Conservation (phyloP, 2,329 filamentous ascomycete genomes). For the Incumbomyces lentus region DNA sequence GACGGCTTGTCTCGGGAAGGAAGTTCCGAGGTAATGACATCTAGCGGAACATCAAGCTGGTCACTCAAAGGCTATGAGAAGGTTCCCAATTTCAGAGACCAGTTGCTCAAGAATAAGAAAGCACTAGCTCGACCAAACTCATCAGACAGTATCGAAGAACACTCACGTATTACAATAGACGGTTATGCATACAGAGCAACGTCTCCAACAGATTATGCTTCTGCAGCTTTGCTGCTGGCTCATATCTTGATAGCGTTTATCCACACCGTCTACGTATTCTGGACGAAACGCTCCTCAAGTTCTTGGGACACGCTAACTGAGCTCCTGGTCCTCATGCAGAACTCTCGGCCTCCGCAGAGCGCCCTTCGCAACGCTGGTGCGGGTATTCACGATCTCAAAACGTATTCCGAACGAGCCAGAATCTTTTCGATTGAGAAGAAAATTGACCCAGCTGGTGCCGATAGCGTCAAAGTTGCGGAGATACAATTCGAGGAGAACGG, state of each 20-base stretch:
- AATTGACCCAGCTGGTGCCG: too few relatives aligned
- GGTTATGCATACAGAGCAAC: slow-evolving; percentile 4
- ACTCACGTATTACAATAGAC: background rate
- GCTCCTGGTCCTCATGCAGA: slow-evolving; percentile 6
- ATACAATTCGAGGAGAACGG: too few relatives aligned
- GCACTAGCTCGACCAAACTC: background rate
- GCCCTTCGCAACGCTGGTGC: slow-evolving; percentile 2
- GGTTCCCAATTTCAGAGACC: background rate
- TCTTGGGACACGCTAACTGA: slow-evolving; percentile 6
- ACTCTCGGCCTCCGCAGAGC: background rate
- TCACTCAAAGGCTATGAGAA: background rate
- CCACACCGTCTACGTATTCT: slow-evolving; percentile 1
- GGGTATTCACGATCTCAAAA: background rate
- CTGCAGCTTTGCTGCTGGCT: slow-evolving; percentile 1
- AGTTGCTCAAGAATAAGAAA: background rate
- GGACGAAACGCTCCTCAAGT: slow-evolving; percentile 1
- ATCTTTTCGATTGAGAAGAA: background rate
- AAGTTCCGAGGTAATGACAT: background rate
- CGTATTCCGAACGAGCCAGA: slow-evolving; percentile 1
- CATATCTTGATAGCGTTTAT: slow-evolving; percentile 3
- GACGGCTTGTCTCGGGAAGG: slow-evolving; percentile 5
- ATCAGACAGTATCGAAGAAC: background rate
- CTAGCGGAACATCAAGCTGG: background rate
- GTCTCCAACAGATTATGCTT: slow-evolving; percentile 3
- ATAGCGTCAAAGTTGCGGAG: too few relatives aligned